Percentiles rank a stretch among this genome's conserved stretches.
phyloP scores from a whole-genome alignment of 805 yeast species.

The Hanseniaspora clermontiae region DNA sequence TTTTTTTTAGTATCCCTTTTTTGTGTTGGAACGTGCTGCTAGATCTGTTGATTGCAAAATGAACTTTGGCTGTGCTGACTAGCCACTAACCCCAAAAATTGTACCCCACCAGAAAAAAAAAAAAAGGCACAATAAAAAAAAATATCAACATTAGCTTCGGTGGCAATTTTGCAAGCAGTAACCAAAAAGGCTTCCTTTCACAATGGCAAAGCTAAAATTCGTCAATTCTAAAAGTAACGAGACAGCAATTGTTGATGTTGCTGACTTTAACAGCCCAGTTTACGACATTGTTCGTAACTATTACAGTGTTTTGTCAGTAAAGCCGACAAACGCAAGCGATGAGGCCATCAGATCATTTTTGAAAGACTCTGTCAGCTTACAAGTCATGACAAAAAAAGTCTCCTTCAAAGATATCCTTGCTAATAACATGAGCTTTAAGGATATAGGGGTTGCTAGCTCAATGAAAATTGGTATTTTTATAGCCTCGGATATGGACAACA shows the following conservation, averaged over 20 bases:
- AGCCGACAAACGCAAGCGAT: not conserved
- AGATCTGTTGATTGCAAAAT: too few species aligned
- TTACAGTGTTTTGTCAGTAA: not conserved
- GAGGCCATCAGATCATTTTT: constrained; percentile 3
- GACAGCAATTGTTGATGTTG: constrained; percentile 5
- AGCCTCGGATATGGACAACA: not conserved
- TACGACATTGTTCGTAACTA: constrained; percentile 1
- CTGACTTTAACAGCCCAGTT: not conserved
- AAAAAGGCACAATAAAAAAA: too few species aligned
- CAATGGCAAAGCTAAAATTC: constrained; percentile 5
- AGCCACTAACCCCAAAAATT: too few species aligned
- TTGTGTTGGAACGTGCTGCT: too few species aligned
- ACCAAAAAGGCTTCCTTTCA: too few species aligned
- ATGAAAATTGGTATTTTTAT: constrained; percentile 11
- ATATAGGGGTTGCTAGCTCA: not conserved
- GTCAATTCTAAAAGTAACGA: not conserved
- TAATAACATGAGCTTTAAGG: not conserved
- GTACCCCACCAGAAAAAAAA: too few species aligned
- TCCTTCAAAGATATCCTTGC: not conserved
- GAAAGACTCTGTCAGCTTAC: not conserved
- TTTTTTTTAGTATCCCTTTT: too few species aligned
- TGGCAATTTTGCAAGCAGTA: too few species aligned
- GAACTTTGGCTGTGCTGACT: too few species aligned
- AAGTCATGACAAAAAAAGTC: constrained; percentile 4
- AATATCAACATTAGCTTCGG: too few species aligned